These are phyloP conservation scores for Paraphaeosphaeria minitans DNA, from an alignment of 2,329 filamentous ascomycete species.

Conservation along the genomic window DNA sequence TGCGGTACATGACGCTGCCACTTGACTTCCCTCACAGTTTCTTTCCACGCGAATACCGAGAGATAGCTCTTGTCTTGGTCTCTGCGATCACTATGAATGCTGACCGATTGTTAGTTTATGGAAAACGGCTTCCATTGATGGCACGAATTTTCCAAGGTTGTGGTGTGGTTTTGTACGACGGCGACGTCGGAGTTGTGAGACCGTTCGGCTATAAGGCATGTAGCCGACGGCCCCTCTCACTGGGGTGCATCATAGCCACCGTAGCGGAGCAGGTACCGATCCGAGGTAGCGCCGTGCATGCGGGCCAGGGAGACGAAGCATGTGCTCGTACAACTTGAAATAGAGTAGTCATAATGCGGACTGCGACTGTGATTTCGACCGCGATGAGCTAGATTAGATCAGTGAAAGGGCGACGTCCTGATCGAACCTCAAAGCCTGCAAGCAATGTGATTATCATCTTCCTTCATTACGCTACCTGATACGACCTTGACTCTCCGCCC, in stretches of 20 bases:
- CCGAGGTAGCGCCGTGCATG: background rate
- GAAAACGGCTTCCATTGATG: background rate
- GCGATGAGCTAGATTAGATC: no score
- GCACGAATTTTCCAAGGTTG: no score
- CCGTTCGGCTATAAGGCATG: conserved; percentile 11
- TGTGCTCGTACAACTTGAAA: background rate
- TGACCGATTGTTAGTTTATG: no score
- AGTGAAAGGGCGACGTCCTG: no score
- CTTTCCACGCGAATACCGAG: background rate
- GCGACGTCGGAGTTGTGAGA: conserved; percentile 9
- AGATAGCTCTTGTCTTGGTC: background rate
- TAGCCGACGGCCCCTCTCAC: conserved; percentile 1
- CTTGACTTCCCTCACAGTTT: background rate
- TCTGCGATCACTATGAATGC: background rate
- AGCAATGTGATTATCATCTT: no score
- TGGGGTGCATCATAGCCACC: background rate
- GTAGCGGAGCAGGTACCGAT: background rate
- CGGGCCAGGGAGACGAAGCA: background rate
- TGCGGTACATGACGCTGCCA: conserved; percentile 16
- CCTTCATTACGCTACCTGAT: background rate
- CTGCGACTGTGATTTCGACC: no score
- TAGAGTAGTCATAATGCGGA: no score
- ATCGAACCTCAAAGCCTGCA: no score
- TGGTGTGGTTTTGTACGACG: conserved; percentile 9
- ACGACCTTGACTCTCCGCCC: background rate